Percentiles rank a stretch among this genome's conserved stretches.
These are phyloP conservation scores for Sclerotinia spermophila DNA, from an alignment of 2,329 filamentous ascomycete species.

Conservation along the genomic window DNA sequence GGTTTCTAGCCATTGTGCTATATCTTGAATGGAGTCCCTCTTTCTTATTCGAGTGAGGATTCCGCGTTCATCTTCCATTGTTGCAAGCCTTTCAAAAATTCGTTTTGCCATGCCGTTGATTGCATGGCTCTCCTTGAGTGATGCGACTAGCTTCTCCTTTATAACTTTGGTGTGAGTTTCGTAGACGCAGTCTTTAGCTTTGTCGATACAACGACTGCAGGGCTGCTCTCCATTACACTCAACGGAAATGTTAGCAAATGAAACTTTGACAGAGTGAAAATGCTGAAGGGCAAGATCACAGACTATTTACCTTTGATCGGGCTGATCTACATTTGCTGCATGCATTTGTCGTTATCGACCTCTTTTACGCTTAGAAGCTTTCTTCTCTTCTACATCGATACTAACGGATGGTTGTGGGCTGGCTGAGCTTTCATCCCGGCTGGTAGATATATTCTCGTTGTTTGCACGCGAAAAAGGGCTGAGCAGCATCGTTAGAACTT, in stretches of 20 bases:
- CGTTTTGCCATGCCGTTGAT: not conserved
- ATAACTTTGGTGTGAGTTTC: not conserved
- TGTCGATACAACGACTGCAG: not conserved
- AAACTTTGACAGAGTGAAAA: too few species aligned
- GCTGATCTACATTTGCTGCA: not conserved
- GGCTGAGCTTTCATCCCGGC: not conserved
- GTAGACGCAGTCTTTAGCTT: not conserved
- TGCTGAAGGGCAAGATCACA: too few species aligned
- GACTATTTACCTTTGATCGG: not conserved
- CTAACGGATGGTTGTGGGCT: not conserved
- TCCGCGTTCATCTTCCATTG: not conserved
- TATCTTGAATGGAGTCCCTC: not conserved
- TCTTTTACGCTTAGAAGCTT: not conserved
- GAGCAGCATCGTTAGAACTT: not conserved
- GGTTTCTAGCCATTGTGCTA: not conserved
- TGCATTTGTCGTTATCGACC: not conserved
- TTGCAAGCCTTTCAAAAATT: not conserved
- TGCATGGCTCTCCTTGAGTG: not conserved
- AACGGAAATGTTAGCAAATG: not conserved
- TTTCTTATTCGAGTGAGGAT: not conserved
- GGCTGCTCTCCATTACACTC: not conserved
- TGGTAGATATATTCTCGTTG: not conserved
- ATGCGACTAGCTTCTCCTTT: not conserved
- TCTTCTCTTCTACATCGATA: not conserved
- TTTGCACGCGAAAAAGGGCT: not conserved